Base-by-base conservation (phyloP, 768 basidiomycete genomes). In the Cyclocybe aegerita region DNA sequence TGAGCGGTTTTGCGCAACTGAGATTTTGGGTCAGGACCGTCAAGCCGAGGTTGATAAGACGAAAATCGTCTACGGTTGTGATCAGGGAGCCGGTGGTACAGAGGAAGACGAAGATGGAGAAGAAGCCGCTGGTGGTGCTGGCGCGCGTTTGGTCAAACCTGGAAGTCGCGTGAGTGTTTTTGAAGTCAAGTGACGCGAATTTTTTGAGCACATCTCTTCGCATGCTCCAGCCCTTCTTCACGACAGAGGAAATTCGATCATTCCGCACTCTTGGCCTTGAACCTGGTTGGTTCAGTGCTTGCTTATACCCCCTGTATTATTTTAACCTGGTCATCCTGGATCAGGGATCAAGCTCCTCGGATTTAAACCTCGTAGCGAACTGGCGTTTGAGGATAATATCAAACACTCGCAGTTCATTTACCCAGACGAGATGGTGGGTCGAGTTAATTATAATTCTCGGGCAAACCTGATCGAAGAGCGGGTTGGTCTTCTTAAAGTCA, bases 381-480 rank as follows among this genome's bases (percentile, higher is more conserved):
- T 98, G 1, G 69, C 70, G 1, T 89, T 95, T 57, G 89, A 94
- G 63, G 92, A 98, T 63, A 96, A 95, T 57, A 68, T 97, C 61
- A 96, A 93, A 61, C 94, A 98, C 68, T 86, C 94, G 0, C 68
- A 82, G 40, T 98, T 98, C 65, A 81, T 98, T 48, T 91, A 93
- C 65, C 97, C 97, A 0, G 86, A 95, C 60, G 97, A 99, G 65
- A 71, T 81, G 70, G 96, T 93, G 55, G 48, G 78, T 65, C 29
- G 23, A 23, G 23, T 34, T 12, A 9, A 31, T 32, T 34, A 17
- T 9, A 29, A 32, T 38, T 15, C 38, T 29, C 14, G 7, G 17
- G 32, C 9, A 12, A 15, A 15, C 9, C 2, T 39, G 15, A 23
- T 35, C 38, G 47, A 35, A 42, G n/a, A 7, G 11, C 34, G 32